Percentiles rank a stretch among this genome's conserved stretches.
These are phyloP conservation scores for Sphenostylis stenocarpa DNA, from an alignment of 306 rosid species.

Conservation along the genomic window DNA sequence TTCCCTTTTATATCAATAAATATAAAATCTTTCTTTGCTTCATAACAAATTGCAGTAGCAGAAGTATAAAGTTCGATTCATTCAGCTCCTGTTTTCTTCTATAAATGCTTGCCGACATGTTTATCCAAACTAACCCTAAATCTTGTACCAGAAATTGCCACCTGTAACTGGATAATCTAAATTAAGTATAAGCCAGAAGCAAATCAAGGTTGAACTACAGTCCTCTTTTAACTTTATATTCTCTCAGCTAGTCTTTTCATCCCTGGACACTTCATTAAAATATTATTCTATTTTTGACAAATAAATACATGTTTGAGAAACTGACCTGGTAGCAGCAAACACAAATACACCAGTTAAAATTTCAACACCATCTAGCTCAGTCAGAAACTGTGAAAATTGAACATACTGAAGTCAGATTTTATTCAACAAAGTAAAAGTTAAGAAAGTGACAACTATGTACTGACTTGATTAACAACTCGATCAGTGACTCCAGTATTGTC, in stretches of 20 bases:
- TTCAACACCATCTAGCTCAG: conserved; percentile 96
- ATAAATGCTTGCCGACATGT: neutral
- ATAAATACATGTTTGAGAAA: conserved; percentile 35
- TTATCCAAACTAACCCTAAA: neutral
- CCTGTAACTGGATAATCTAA: conserved; percentile 17
- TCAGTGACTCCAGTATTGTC: conserved; percentile 99
- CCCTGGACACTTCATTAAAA: neutral
- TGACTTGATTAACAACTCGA: conserved; percentile 95
- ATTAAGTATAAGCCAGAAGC: conserved; percentile 11
- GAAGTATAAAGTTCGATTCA: neutral
- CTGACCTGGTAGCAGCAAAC: conserved; percentile 98
- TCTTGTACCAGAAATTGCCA: conserved; percentile 13
- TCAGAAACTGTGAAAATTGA: conserved; percentile 75
- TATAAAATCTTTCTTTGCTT: neutral
- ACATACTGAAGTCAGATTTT: conserved; percentile 37
- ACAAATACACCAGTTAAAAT: conserved; percentile 94
- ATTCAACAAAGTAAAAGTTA: conserved; percentile 12
- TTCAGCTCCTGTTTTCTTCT: neutral
- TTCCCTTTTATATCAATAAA: neutral
- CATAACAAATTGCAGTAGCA: neutral
- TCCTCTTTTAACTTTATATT: conserved; percentile 17
- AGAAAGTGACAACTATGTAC: conserved; percentile 28
- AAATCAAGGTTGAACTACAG: conserved; percentile 10
- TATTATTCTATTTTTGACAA: conserved; percentile 11
- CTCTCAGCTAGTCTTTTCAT: neutral